Percentiles rank a stretch among this genome's conserved stretches.
Evolutionary conservation across 768 basidiomycete species (phyloP).

Genomic region (Amanita muscaria): DNA sequence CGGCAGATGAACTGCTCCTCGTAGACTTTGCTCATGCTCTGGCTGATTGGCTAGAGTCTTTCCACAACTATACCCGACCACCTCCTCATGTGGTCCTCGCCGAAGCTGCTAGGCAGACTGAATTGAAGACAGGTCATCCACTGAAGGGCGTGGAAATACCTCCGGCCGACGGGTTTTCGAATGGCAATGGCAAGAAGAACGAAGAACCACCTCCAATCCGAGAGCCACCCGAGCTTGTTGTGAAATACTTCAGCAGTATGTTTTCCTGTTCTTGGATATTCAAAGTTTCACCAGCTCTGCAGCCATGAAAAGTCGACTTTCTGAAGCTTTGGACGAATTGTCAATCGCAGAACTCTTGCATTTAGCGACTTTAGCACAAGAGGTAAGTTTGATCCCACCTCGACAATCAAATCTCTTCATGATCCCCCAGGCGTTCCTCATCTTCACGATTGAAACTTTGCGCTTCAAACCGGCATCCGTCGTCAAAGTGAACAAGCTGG

Average conservation of each 20-base stretch:
- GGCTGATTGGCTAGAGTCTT: conserved; percentile 69
- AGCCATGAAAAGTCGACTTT: conserved; percentile 54
- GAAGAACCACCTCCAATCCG: conserved; percentile 61
- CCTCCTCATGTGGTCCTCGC: conserved; percentile 61
- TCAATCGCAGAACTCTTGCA: conserved; percentile 58
- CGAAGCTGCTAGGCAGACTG: conserved; percentile 65
- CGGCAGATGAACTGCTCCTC: conserved; percentile 50
- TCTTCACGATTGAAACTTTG: conserved; percentile 59
- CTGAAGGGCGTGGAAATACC: conserved; percentile 53
- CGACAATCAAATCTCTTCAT: neutral
- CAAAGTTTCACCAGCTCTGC: conserved; percentile 1
- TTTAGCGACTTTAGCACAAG: conserved; percentile 64
- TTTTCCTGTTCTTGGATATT: neutral
- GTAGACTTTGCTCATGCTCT: conserved; percentile 53
- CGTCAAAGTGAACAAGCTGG: conserved; percentile 66
- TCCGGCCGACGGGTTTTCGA: conserved; percentile 28
- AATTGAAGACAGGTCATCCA: conserved; percentile 61
- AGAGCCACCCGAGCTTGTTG: conserved; percentile 47
- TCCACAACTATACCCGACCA: conserved; percentile 67
- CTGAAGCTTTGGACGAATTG: conserved; percentile 28
- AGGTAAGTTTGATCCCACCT: conserved; percentile 32
- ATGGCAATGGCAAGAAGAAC: conserved; percentile 54
- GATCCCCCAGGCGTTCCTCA: conserved; percentile 53
- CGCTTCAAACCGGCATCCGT: conserved; percentile 67
- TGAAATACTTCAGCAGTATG: conserved; percentile 55